Evolutionary conservation across 352 stramenopile genomes (phyloP).

Genomic region (Phytophthora pinifolia): DNA sequence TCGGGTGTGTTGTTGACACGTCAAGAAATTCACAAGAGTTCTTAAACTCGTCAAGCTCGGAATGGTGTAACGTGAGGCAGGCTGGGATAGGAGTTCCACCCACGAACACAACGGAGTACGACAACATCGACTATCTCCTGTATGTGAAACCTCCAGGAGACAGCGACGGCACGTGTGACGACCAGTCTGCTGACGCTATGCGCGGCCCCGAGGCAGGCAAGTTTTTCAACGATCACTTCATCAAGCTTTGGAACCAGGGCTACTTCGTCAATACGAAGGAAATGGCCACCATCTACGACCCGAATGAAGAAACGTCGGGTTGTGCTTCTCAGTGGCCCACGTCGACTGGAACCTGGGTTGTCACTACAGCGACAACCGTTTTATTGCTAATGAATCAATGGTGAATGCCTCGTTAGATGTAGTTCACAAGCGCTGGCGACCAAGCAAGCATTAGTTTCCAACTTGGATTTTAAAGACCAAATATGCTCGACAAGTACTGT

Average conservation of each 20-base stretch:
- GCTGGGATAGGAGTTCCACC: conserved; percentile 58
- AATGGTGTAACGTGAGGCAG: conserved; percentile 70
- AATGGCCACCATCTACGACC: conserved; percentile 36
- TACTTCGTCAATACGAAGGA: conserved; percentile 31
- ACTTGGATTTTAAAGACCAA: no score
- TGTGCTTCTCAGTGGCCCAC: background rate
- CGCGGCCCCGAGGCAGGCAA: conserved; percentile 43
- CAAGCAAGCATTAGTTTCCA: no score
- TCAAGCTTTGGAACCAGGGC: conserved; percentile 71
- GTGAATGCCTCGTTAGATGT: no score
- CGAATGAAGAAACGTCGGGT: conserved; percentile 20
- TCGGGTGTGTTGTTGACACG: conserved; percentile 66
- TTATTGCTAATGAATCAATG: background rate
- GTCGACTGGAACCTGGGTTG: background rate
- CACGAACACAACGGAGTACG: conserved; percentile 45
- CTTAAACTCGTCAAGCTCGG: conserved; percentile 28
- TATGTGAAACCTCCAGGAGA: conserved; percentile 73
- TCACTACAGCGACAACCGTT: background rate
- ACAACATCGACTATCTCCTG: conserved; percentile 66
- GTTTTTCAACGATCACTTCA: conserved; percentile 71
- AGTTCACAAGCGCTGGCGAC: no score
- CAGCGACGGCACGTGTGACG: conserved; percentile 56
- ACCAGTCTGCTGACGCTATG: conserved; percentile 48
- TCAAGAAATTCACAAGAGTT: conserved; percentile 65
- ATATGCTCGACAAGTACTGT: no score